phyloP scores from a whole-genome alignment of 768 basidiomycete genomes.

The Thelephora ganbajun region DNA sequence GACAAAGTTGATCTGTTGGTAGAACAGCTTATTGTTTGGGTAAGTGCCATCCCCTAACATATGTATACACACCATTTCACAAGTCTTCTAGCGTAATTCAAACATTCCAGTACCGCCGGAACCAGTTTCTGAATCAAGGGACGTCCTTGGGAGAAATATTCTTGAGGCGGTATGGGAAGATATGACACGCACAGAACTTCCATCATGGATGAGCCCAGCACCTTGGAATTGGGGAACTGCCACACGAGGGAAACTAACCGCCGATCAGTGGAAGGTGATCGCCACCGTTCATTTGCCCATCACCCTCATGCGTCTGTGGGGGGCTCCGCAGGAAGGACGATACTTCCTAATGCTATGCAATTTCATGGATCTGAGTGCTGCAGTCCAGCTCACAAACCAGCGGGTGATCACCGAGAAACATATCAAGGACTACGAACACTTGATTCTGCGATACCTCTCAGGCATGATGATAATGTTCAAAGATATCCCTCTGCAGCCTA shows the following conservation, averaged over 20 bases:
- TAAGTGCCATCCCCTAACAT: too few relatives aligned
- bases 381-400: conserved; percentile 10
- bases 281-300: conserved; percentile 20
- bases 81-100: too few relatives aligned
- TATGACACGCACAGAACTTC: conserved; percentile 17
- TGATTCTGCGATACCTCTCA: conserved; percentile 20
- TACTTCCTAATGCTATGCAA: conserved; percentile 13
- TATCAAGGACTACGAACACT: conserved; percentile 14
- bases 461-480: conserved; percentile 19
- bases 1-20: too few relatives aligned
- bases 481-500: conserved; percentile 14
- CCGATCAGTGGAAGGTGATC: conserved; percentile 21
- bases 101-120: too few relatives aligned
- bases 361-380: conserved; percentile 18
- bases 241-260: conserved; percentile 19
- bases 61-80: too few relatives aligned
- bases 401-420: conserved; percentile 10
- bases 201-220: conserved; percentile 17
- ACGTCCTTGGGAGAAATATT: conserved; percentile 17
- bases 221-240: conserved; percentile 21
- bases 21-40: too few relatives aligned
- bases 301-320: conserved; percentile 23
- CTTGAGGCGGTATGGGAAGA: conserved; percentile 17
- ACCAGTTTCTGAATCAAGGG: too few relatives aligned
- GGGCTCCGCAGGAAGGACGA: conserved; percentile 7